Evolutionary conservation across 1,139 yeast genomes (phyloP).

Genomic region (Scheffersomyces parashehatae): DNA sequence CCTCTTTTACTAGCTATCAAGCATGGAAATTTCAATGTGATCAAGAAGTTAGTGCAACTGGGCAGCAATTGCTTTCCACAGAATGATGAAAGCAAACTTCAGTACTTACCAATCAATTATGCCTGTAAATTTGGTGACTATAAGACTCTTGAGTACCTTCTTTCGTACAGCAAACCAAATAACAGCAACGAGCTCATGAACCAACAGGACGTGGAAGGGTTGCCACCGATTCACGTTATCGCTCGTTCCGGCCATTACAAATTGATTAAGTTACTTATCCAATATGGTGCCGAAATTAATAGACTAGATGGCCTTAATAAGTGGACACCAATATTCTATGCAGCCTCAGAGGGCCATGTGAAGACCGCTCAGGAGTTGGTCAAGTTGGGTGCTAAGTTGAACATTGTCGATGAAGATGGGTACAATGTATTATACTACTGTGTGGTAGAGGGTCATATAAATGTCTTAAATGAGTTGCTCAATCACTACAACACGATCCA

Average conservation of each 20-base stretch:
- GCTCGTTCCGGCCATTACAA: constrained; percentile 80
- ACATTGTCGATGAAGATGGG: constrained; percentile 80
- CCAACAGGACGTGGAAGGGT: constrained; percentile 82
- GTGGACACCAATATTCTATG: constrained; percentile 93
- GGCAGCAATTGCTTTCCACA: constrained; percentile 62
- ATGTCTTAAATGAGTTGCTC: constrained; percentile 68
- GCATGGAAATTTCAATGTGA: constrained; percentile 58
- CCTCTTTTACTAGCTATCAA: constrained; percentile 81
- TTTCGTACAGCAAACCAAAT: constrained; percentile 28
- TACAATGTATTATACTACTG: constrained; percentile 85
- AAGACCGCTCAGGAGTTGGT: constrained; percentile 71
- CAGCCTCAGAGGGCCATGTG: constrained; percentile 83
- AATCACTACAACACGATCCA: constrained; percentile 20
- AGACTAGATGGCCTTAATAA: constrained; percentile 80
- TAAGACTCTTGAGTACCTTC: constrained; percentile 64
- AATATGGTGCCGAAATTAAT: constrained; percentile 78
- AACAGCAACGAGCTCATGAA: constrained; percentile 29
- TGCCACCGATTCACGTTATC: constrained; percentile 83
- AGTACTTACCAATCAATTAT: constrained; percentile 80
- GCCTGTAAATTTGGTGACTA: constrained; percentile 87
- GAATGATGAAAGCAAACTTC: constrained; percentile 49
- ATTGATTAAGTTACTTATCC: constrained; percentile 65
- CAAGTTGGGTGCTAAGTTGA: constrained; percentile 69
- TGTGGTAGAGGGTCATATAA: constrained; percentile 89
- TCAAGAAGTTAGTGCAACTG: constrained; percentile 41